Evolutionary conservation across 148 eudicot genomes (phyloP).

Genomic region (Vaccinium darrowii): DNA sequence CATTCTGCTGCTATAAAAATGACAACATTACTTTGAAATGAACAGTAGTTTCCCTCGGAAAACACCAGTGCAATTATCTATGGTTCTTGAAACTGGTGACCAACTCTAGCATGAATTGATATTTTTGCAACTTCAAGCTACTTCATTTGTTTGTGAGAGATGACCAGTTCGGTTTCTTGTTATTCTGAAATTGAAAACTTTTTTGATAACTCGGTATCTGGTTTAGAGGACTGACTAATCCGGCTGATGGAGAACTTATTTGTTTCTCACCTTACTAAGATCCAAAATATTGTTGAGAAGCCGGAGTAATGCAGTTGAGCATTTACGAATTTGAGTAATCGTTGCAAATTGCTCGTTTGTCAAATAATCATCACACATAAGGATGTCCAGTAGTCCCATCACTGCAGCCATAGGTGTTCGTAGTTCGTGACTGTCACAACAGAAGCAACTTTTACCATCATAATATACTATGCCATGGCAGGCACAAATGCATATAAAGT

Average conservation of each 20-base stretch:
- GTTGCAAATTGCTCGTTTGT: slow-evolving; percentile 82
- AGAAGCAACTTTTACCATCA: not conserved
- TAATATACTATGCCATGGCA: not conserved
- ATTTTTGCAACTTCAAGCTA: not conserved
- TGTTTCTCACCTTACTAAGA: slow-evolving; percentile 77
- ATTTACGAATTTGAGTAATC: slow-evolving; percentile 83
- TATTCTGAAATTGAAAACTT: not conserved
- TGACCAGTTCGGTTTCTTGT: not conserved
- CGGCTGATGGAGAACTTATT: not conserved
- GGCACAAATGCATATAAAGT: not conserved
- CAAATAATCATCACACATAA: slow-evolving; percentile 76
- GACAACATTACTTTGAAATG: not conserved
- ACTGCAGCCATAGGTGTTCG: slow-evolving; percentile 99
- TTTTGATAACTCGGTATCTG: not conserved
- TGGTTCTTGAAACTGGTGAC: not conserved
- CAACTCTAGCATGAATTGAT: not conserved
- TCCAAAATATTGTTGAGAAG: slow-evolving; percentile 96
- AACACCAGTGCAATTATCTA: not conserved
- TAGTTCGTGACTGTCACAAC: slow-evolving; percentile 76
- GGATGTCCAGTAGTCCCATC: slow-evolving; percentile 93
- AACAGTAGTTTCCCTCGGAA: not conserved
- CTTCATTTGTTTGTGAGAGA: not conserved
- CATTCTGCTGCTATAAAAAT: not conserved
- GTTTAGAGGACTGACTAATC: not conserved
- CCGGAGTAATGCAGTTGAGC: slow-evolving; percentile 86